These are phyloP conservation scores for Stylosanthes scabra DNA, from an alignment of 331 rosid genomes.

Conservation along the genomic window DNA sequence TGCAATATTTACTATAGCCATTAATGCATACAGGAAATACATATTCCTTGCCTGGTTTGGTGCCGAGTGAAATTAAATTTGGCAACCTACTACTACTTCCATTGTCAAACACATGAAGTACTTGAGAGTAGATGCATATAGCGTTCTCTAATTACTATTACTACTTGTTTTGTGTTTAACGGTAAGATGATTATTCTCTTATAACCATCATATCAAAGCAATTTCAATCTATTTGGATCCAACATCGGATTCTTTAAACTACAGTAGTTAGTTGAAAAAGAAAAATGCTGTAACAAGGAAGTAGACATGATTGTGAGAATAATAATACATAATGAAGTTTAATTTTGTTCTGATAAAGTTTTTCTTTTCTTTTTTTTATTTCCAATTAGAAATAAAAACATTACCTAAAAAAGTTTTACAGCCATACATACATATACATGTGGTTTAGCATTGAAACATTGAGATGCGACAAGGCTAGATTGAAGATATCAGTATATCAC, in stretches of 20 bases:
- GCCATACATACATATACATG: background rate
- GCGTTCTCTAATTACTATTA: too few species aligned
- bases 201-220: background rate
- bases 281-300: background rate
- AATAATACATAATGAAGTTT: background rate
- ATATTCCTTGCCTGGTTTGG: too few species aligned
- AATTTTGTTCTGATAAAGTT: background rate
- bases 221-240: background rate
- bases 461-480: background rate
- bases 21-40: too few species aligned
- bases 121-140: too few species aligned
- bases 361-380: too few species aligned
- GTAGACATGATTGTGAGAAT: background rate
- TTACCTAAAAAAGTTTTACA: background rate
- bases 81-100: too few species aligned
- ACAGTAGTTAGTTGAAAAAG: too few species aligned
- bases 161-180: too few species aligned
- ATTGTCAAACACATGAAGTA: too few species aligned
- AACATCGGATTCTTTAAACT: background rate
- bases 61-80: too few species aligned
- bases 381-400: background rate
- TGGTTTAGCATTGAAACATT: background rate
- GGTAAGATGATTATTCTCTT: too few species aligned
- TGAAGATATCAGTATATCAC: background rate
- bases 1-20: too few species aligned